These are phyloP conservation scores for Sporothrix mexicana DNA, from an alignment of 2,329 filamentous ascomycete species.

Conservation along the genomic window DNA sequence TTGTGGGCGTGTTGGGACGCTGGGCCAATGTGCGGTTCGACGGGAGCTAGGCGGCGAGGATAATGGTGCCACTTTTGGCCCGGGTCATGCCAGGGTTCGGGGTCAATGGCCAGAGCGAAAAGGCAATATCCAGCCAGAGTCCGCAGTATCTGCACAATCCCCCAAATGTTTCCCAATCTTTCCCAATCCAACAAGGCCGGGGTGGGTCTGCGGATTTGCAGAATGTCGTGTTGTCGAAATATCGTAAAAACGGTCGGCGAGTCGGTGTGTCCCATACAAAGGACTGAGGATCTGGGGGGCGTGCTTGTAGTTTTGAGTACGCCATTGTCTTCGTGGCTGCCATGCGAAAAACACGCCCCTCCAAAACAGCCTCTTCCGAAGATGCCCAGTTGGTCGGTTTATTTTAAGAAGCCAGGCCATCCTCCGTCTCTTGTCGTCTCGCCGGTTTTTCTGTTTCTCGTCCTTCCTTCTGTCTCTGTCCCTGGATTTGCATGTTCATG, in stretches of 20 bases:
- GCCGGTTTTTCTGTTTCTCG: not conserved
- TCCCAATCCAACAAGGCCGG: not conserved
- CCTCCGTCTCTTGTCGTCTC: not conserved
- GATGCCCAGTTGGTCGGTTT: not conserved
- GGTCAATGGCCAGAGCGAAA: conserved; percentile 35
- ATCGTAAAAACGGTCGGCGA: conserved; percentile 10
- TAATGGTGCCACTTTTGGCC: conserved; percentile 38
- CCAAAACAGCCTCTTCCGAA: not conserved
- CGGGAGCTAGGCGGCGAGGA: conserved; percentile 32
- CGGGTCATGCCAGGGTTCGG: conserved; percentile 37
- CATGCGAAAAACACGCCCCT: conserved; percentile 19
- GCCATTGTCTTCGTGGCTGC: not conserved
- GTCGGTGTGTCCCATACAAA: not conserved
- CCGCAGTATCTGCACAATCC: not conserved
- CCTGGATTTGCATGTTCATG: not conserved
- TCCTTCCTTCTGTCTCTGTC: not conserved
- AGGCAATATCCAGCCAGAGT: not conserved
- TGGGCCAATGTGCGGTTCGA: conserved; percentile 28
- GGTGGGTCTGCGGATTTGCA: not conserved
- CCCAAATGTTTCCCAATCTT: too few species aligned
- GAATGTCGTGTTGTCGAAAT: conserved; percentile 4
- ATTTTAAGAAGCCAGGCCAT: conserved; percentile 14
- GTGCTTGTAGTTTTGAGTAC: not conserved
- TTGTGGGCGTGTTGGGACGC: not conserved
- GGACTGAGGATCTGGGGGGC: not conserved